These are phyloP conservation scores for Pulveroboletus sp. DNA, from an alignment of 768 basidiomycete species.

Conservation along the genomic window DNA sequence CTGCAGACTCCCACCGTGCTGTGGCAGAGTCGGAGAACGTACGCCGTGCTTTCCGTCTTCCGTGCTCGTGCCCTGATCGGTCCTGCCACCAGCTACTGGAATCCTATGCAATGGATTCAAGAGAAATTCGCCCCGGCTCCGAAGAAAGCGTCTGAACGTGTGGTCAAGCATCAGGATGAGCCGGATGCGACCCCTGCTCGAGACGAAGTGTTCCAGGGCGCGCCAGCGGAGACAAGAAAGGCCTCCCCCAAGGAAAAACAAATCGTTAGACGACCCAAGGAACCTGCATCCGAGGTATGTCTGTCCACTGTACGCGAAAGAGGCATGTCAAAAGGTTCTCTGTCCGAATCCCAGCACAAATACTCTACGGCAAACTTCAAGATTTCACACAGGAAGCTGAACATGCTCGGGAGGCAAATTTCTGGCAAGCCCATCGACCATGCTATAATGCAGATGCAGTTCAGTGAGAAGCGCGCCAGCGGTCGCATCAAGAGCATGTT, in stretches of 20 bases:
- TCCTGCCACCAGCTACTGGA: slow-evolving; percentile 42
- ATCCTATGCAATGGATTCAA: slow-evolving; percentile 61
- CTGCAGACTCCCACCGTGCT: slow-evolving; percentile 25
- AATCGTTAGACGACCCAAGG: slow-evolving; percentile 17
- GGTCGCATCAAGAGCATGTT: slow-evolving; percentile 86
- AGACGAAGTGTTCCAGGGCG: slow-evolving; percentile 43
- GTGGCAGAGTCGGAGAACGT: slow-evolving; percentile 44
- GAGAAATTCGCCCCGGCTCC: slow-evolving; percentile 51
- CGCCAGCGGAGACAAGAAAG: slow-evolving; percentile 13
- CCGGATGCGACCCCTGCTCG: slow-evolving; percentile 21
- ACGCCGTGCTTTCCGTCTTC: slow-evolving; percentile 19
- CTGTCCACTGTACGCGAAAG: not conserved
- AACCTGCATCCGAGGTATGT: slow-evolving; percentile 29
- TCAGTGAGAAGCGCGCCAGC: slow-evolving; percentile 89
- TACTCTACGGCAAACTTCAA: slow-evolving; percentile 92
- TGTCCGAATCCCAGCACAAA: slow-evolving; percentile 72
- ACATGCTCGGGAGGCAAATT: slow-evolving; percentile 83
- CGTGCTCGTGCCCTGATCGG: not conserved
- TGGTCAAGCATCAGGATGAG: slow-evolving; percentile 37
- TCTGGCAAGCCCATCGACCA: slow-evolving; percentile 89
- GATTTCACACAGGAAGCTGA: slow-evolving; percentile 90
- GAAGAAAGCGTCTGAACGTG: slow-evolving; percentile 43
- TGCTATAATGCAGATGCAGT: slow-evolving; percentile 95
- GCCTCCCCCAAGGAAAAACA: slow-evolving; percentile 12
- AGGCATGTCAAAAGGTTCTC: slow-evolving; percentile 6